Evolutionary conservation across 176 grass and related monocot genomes (phyloP).

Genomic region (Urochloa ruziziensis): DNA sequence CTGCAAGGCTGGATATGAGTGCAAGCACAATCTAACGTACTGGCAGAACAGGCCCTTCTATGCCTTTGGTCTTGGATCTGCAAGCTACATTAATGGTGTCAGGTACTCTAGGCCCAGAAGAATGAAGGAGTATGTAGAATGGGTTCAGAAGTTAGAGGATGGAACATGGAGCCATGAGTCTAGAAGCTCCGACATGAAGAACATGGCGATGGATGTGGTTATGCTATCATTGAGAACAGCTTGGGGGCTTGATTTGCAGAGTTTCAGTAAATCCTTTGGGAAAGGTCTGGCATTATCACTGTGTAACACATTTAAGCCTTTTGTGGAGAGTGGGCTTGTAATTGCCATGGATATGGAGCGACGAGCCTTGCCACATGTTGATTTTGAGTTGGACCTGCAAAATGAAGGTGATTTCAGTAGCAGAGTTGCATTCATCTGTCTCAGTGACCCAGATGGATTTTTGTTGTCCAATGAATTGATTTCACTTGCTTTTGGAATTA

Average conservation of each 20-base stretch:
- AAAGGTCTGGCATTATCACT: slow-evolving; percentile 35
- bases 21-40: slow-evolving; percentile 85
- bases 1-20: slow-evolving; percentile 69
- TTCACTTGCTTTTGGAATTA: slow-evolving; percentile 79
- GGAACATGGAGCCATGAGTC: slow-evolving; percentile 42
- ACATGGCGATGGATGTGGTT: slow-evolving; percentile 81
- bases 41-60: slow-evolving; percentile 81
- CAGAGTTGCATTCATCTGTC: slow-evolving; percentile 58
- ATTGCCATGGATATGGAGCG: slow-evolving; percentile 57
- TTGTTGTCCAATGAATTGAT: slow-evolving; percentile 90
- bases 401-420: slow-evolving; percentile 15
- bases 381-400: slow-evolving; percentile 50
- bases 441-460: slow-evolving; percentile 87
- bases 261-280: slow-evolving; percentile 68
- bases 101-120: slow-evolving; percentile 81
- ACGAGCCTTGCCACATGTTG: slow-evolving; percentile 32
- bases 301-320: slow-evolving; percentile 58
- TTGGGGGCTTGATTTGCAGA: slow-evolving; percentile 58
- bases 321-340: slow-evolving; percentile 71
- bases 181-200: slow-evolving; percentile 44
- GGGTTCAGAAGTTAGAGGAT: slow-evolving; percentile 67
- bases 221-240: slow-evolving; percentile 88
- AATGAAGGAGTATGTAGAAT: slow-evolving; percentile 74
- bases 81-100: slow-evolving; percentile 72
- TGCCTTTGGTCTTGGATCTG: slow-evolving; percentile 76